These are phyloP conservation scores for Mycena galopus DNA, from an alignment of 768 basidiomycete genomes.

Conservation along the genomic window DNA sequence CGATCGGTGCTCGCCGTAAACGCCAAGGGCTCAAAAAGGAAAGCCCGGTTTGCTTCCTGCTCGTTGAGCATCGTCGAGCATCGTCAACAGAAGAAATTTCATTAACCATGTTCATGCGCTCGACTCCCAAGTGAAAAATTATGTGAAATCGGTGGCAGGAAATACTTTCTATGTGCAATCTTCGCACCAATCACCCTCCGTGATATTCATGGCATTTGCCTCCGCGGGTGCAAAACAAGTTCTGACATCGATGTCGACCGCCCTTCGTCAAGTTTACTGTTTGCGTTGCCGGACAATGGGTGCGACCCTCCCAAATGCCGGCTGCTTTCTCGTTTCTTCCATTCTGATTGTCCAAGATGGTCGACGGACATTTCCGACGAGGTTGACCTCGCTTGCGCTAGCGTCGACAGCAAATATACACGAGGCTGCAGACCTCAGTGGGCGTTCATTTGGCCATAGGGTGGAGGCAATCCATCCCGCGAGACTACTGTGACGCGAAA, in stretches of 20 bases:
- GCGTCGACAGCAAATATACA: neutral
- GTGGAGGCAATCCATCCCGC: neutral
- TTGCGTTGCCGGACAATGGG: no score
- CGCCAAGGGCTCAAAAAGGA: neutral
- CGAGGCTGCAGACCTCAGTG: no score
- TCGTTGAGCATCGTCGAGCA: no score
- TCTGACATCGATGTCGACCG: neutral
- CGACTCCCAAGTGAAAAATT: neutral
- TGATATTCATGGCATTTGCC: neutral
- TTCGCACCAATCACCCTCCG: no score
- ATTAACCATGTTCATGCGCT: neutral
- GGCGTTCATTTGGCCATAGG: constrained; percentile 21
- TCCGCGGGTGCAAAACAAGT: neutral
- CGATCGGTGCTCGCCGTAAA: neutral
- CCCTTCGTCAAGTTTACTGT: neutral
- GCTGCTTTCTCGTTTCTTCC: neutral
- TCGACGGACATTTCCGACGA: constrained; percentile 5
- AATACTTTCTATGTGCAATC: no score
- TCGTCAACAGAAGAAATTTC: no score
- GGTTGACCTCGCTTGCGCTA: neutral
- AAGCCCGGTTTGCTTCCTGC: no score
- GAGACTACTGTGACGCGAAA: no score
- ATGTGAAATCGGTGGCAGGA: no score
- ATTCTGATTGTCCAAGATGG: neutral
- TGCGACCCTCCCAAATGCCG: neutral